Base-by-base conservation (phyloP, 2,329 filamentous ascomycete genomes). In the Mycosphaerella arachidis region DNA sequence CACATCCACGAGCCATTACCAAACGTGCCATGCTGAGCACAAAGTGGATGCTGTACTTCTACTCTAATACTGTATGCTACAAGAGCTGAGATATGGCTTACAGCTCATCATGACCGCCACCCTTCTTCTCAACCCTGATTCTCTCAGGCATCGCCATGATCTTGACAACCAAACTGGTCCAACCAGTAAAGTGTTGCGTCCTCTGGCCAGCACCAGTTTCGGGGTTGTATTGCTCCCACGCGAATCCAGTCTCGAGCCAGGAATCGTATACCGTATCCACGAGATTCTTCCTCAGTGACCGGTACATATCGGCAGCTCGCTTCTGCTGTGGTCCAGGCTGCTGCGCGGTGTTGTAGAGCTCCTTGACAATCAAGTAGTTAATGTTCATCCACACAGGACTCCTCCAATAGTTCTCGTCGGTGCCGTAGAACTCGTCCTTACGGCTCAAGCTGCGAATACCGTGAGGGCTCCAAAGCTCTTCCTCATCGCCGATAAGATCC, bases 91-190 rank as follows among this genome's bases (percentile, higher is more conserved):
- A 6, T 7, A 3, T 18, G 18, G 40, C 30, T 60, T 74, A 83
- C 70, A 83, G 67, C 72, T 83, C 81, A 68, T 83, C 80, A 65
- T 81, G 79, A 12, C 69, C 71, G 54, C 53, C 63, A 35, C 56
- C 61, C 53, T 37, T 63, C 45, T 37, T 60, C 29, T 66, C 64
- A 43, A 67, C 67, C 50, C 13, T 13, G 30, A 52, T 33, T 46
- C 91, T 71, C 67, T 95, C 88, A 6, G 91, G 89, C 91, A 99
- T 93, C 51, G 86, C 86, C 92, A 97, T 96, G 67, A 99, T 91
- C 81, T 96, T 97, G 50, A 97, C 92, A 52, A 97, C 90, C 76
- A 97, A 79, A 74, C 91, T 96, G n/a, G 94, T 99, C 94, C 94
- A 99, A 54, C 94, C 94, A 0, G 94, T 97, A 74, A 99, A 99